Base-by-base conservation (phyloP, 2,329 filamentous ascomycete genomes). In the Verticillium dahliae region DNA sequence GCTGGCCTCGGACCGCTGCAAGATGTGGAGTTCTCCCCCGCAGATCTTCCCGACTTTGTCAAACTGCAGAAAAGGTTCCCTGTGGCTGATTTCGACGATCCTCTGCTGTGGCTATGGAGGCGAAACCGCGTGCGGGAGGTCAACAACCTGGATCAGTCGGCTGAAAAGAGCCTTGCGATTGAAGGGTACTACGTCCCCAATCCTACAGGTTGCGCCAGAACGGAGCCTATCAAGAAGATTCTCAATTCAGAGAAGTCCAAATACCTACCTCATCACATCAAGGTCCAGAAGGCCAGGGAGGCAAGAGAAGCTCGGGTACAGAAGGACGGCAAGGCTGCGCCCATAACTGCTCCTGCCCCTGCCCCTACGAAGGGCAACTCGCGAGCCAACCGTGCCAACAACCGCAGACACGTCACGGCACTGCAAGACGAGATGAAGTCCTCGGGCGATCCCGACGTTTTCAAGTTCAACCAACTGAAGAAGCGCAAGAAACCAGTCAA, bases 401-500 rank as follows among this genome's bases (percentile, higher is more conserved):
- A 98, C 73, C 91, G 95, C 62, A 91, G 95, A 57, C 89, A 96
- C 65, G 90, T 96, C 66, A 95, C 95, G 60, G 95, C 98, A 70
- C 89, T 99, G 68, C 96, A 96, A 72, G 91, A 95, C 56, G 93
- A 97, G 74, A 96, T 97, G 80, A 92, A 92, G 77, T 90, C 88
- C 13, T 83, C 92, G 22, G 90, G 89, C 60, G 93, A 97, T 67
- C 91, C 92, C 60, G 94, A 97, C 69, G 92, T 95, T 35, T 86
- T 99, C 70, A 90, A 94, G 62, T 99, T 99, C 84, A 99, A 99
- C 76, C 95, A 98, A 79, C 87, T 99, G 62, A 97, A 98, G 84
- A 99, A 98, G 79, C 90, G 95, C 64, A 99, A 98, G 86, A 99
- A 99, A 81, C 93, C 94, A 1, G 95, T 99, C 74, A 95, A 96